These are phyloP conservation scores for Albatrellus ellisii DNA, from an alignment of 768 basidiomycete species.

Conservation along the genomic window DNA sequence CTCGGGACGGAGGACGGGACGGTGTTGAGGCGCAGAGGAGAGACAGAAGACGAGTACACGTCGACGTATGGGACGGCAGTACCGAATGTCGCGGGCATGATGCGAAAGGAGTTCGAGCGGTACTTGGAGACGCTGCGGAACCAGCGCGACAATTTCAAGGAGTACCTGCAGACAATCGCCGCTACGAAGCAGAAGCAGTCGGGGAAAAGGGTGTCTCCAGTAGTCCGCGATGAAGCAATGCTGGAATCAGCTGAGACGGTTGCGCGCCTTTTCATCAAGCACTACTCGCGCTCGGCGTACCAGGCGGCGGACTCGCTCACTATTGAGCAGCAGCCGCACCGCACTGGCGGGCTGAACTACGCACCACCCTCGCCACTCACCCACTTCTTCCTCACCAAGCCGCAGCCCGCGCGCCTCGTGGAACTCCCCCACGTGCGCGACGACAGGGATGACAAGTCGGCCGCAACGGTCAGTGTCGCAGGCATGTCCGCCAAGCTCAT, in stretches of 20 bases:
- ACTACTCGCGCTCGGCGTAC: conserved; percentile 17
- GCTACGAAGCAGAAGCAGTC: background rate
- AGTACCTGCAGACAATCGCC: conserved; percentile 31
- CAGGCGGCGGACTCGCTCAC: conserved; percentile 17
- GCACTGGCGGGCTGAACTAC: conserved; percentile 49
- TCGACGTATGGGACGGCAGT: conserved; percentile 13
- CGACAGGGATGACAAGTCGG: conserved; percentile 13
- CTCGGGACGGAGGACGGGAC: conserved; percentile 2
- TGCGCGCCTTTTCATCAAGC: conserved; percentile 25
- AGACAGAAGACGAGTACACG: background rate
- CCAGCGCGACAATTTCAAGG: conserved; percentile 40
- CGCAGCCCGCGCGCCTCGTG: conserved; percentile 44
- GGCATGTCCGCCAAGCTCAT: conserved; percentile 25
- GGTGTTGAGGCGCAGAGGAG: conserved; percentile 3
- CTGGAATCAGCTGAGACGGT: too few relatives aligned
- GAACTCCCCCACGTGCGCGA: background rate
- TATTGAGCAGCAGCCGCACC: conserved; percentile 58
- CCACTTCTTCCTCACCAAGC: conserved; percentile 32
- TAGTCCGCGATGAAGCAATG: conserved; percentile 9
- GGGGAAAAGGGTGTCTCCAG: conserved; percentile 3
- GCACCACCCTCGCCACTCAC: conserved; percentile 40
- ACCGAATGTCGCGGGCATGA: conserved; percentile 51
- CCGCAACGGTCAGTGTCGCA: conserved; percentile 35
- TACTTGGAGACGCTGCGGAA: conserved; percentile 49
- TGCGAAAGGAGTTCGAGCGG: conserved; percentile 36